phyloP scores from a whole-genome alignment of 176 grass and related monocot genomes.

The Elymus sibiricus region DNA sequence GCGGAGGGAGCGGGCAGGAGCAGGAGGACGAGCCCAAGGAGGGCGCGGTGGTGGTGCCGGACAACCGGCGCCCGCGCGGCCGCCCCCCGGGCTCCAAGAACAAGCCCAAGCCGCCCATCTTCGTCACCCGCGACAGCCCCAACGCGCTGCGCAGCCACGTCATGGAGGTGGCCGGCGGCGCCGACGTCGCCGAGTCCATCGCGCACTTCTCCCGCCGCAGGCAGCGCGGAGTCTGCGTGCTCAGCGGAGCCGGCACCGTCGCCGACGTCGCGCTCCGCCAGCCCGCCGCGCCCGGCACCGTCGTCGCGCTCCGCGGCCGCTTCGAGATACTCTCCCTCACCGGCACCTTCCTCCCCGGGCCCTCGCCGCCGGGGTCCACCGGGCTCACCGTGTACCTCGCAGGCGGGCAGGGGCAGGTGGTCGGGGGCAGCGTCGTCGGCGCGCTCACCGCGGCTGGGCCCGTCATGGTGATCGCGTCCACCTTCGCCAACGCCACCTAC shows the following conservation, averaged over 20 bases:
- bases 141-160: constrained; percentile 60
- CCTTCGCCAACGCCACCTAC: constrained; percentile 57
- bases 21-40: background rate
- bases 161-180: constrained; percentile 53
- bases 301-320: constrained; percentile 39
- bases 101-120: constrained; percentile 65
- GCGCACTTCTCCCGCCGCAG: constrained; percentile 46
- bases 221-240: no score
- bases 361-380: constrained; percentile 33
- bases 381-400: constrained; percentile 50
- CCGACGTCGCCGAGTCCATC: constrained; percentile 54
- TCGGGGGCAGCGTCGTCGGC: constrained; percentile 51
- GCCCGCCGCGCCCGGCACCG: constrained; percentile 20
- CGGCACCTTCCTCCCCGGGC: constrained; percentile 53
- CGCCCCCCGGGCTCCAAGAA: constrained; percentile 53
- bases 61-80: background rate
- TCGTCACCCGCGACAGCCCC: constrained; percentile 54
- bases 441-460: constrained; percentile 42
- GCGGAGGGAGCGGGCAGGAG: background rate
- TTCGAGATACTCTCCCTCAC: constrained; percentile 62
- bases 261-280: constrained; percentile 49
- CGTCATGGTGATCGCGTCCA: constrained; percentile 50
- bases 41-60: background rate
- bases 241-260: no score
- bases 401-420: constrained; percentile 46